Base-by-base conservation (phyloP, 768 basidiomycete species). In the Tylopilus vinaceipallidus region DNA sequence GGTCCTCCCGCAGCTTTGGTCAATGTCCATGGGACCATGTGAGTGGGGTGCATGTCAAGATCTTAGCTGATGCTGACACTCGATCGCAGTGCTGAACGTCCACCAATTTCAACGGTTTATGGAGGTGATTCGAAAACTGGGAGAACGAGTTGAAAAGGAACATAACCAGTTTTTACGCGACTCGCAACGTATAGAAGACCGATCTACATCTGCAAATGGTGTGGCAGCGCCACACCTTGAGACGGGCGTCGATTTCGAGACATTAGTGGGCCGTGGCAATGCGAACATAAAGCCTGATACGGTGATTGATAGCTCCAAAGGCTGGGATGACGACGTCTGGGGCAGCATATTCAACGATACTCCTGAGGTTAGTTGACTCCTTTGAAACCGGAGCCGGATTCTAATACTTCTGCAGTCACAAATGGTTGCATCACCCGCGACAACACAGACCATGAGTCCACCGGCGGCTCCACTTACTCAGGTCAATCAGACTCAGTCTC, bases 1-100 rank as follows among this genome's bases (percentile, higher is more conserved):
- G 36, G 89, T 95, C 26, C 73, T 95, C 12, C 92, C 92, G 9
- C 92, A 95, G 74, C 71, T 95, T 23, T 99, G 97, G 97, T 76
- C 87, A 3, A 98, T 99, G 94, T 94, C 90, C 3, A 95, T 98
- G 74, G 95, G 93, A 22, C 95, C 95, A 47, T 65, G 91, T 92
- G 63, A 60, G 88, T 78, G 26, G 42, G 19, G 23, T 7, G 7
- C 26, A 11, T 20, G 9, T 39, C 36, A 13, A 36, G 20, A 13
- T 35, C 24, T 19, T 30, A 10, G 47, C 23, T 38, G 19, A 49
- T 30, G 4, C 32, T 52, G 13, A 45, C 17, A 4, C 49, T 54
- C 40, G 52, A 24, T 46, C 36, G 26, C 54, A 89, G 88, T 91
- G 30, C 62, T 91, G n/a, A 91, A 79, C 57, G 74, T 91, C 13